A percentile compares a stretch with the other conserved stretches of the same genome.
Evolutionary conservation across 129 eudicot species (phyloP).

Genomic region (Pittosporum tobira): DNA sequence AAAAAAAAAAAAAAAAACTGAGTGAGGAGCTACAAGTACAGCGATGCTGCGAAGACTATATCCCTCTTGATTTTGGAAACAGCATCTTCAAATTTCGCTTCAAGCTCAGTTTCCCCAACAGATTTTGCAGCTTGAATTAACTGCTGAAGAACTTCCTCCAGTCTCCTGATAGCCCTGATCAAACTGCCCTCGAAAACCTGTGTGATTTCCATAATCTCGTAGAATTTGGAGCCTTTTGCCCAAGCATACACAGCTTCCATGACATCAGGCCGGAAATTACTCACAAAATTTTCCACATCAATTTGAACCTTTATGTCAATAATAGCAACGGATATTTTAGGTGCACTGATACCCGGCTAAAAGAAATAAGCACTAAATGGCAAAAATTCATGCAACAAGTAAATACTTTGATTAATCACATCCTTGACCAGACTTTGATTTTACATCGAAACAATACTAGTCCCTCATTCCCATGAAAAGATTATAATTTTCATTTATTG

Average conservation of each 20-base stretch:
- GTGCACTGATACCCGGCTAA: not conserved
- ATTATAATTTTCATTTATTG: too few relatives aligned
- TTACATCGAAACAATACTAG: too few relatives aligned
- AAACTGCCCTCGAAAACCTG: constrained; percentile 93
- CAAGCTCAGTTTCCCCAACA: constrained; percentile 84
- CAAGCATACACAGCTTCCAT: constrained; percentile 96
- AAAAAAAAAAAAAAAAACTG: too few relatives aligned
- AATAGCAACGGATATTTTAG: not conserved
- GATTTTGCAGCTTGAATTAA: constrained; percentile 83
- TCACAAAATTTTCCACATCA: constrained; percentile 87
- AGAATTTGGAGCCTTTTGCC: constrained; percentile 91
- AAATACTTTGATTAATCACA: too few relatives aligned
- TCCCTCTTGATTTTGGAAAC: constrained; percentile 91
- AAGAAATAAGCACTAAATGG: not conserved
- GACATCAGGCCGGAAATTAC: constrained; percentile 77
- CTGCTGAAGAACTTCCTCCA: constrained; percentile 97
- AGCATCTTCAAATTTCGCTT: constrained; percentile 81
- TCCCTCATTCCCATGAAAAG: too few relatives aligned
- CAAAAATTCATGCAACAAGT: not conserved
- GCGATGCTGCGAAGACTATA: constrained; percentile 94
- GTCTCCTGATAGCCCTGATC: constrained; percentile 88
- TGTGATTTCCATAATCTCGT: constrained; percentile 87
- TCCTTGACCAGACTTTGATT: too few relatives aligned
- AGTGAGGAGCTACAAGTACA: constrained; percentile 43
- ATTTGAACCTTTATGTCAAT: constrained; percentile 81